These are phyloP conservation scores for Entonaema liquescens DNA, from an alignment of 495 filamentous ascomycete species.

Conservation along the genomic window DNA sequence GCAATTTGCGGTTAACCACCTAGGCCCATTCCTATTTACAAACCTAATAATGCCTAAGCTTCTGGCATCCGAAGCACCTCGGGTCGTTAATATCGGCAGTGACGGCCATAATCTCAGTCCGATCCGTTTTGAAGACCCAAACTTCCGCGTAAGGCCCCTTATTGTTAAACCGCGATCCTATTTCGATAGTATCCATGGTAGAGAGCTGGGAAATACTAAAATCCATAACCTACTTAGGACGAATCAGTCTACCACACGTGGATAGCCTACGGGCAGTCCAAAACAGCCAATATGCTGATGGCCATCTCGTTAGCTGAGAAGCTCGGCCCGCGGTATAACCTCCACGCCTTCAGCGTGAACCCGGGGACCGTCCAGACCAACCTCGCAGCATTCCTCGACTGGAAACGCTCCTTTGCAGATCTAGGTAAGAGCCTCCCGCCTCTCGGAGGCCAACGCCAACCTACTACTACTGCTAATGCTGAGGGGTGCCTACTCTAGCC, in stretches of 20 bases:
- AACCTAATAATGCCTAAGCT: conserved; percentile 55
- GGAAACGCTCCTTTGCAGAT: conserved; percentile 9
- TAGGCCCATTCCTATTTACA: conserved; percentile 61
- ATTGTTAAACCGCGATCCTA: neutral
- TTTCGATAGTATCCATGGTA: neutral
- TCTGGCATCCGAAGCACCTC: conserved; percentile 44
- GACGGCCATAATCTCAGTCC: conserved; percentile 51
- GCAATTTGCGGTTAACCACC: conserved; percentile 59
- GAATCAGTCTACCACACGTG: conserved; percentile 35
- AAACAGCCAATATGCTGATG: conserved; percentile 60
- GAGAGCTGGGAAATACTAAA: neutral
- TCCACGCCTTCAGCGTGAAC: conserved; percentile 49
- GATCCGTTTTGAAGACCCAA: conserved; percentile 56
- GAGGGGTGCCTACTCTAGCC: neutral
- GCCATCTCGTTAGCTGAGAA: conserved; percentile 50
- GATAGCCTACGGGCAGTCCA: conserved; percentile 55
- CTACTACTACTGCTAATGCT: too few species aligned
- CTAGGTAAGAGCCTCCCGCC: conserved; percentile 11
- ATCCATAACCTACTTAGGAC: conserved; percentile 5
- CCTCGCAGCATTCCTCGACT: conserved; percentile 18
- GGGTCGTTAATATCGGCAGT: conserved; percentile 45
- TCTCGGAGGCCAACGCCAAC: neutral
- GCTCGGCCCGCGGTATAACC: conserved; percentile 32
- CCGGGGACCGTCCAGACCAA: conserved; percentile 48
- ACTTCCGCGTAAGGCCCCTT: conserved; percentile 44